A percentile compares a stretch with the other conserved stretches of the same genome.
Evolutionary conservation across 345 rosid species (phyloP).

Genomic region (Eutrema heterophyllum): DNA sequence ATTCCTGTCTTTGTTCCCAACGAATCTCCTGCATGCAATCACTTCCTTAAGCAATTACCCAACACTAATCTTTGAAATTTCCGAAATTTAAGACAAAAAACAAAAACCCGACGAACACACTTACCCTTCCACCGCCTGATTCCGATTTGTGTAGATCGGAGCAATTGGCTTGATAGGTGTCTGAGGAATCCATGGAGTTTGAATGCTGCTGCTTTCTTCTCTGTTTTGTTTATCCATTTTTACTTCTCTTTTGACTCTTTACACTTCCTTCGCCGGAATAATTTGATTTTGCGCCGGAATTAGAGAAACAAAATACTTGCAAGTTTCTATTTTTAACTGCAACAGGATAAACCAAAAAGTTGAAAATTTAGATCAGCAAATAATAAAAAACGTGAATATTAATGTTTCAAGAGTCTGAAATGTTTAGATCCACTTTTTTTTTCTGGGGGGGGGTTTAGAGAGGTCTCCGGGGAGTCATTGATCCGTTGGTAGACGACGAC

Average conservation of each 20-base stretch:
- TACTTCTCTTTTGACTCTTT: background rate
- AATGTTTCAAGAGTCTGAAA: background rate
- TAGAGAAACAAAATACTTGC: background rate
- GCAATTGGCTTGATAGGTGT: slow-evolving; percentile 41
- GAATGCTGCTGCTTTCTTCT: slow-evolving; percentile 30
- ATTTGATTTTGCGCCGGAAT: background rate
- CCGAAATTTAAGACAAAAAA: background rate
- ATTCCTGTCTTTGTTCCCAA: slow-evolving; percentile 13
- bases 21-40: slow-evolving; percentile 26
- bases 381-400: background rate
- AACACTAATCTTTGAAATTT: background rate
- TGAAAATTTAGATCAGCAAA: background rate
- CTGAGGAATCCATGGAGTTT: slow-evolving; percentile 43
- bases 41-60: background rate
- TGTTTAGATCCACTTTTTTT: slow-evolving; percentile 17
- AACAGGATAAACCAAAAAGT: background rate
- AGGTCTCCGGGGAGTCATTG: slow-evolving; percentile 13
- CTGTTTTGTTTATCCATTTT: slow-evolving; percentile 13
- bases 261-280: slow-evolving; percentile 4
- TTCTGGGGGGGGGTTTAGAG: slow-evolving; percentile 7
- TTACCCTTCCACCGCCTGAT: slow-evolving; percentile 28
- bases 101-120: background rate
- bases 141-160: slow-evolving; percentile 30
- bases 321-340: slow-evolving; percentile 3
- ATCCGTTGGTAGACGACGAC: slow-evolving; percentile 2